Percentiles rank a stretch among this genome's conserved stretches.
Evolutionary conservation across 2,329 filamentous ascomycete species (phyloP).

Genomic region (Pseudonectria buxi): DNA sequence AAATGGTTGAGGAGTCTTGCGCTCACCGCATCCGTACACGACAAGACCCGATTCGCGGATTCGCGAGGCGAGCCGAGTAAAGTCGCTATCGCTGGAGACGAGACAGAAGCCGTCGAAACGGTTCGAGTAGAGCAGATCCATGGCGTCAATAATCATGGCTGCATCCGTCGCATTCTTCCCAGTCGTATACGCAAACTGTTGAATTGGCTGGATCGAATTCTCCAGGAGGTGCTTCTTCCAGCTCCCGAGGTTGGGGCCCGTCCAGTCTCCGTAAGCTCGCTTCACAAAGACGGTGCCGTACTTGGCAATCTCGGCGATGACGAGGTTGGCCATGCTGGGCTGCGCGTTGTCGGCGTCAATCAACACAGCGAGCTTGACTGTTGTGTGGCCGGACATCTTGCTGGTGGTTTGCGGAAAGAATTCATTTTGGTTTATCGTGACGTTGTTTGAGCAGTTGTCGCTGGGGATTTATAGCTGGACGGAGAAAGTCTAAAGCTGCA

Average conservation of each 20-base stretch:
- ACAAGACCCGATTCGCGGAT: constrained; percentile 26
- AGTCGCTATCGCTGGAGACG: constrained; percentile 31
- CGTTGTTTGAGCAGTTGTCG: too few relatives aligned
- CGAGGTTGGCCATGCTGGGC: constrained; percentile 7
- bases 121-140: constrained; percentile 29
- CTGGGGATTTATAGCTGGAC: too few relatives aligned
- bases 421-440: too few relatives aligned
- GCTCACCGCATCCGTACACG: constrained; percentile 29
- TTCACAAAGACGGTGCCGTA: constrained; percentile 26
- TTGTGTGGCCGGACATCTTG: too few relatives aligned
- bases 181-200: constrained; percentile 29
- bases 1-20: constrained; percentile 26
- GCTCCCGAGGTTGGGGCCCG: constrained; percentile 13
- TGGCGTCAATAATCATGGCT: constrained; percentile 32
- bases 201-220: constrained; percentile 28
- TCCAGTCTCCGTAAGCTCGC: constrained; percentile 31
- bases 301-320: constrained; percentile 27
- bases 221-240: constrained; percentile 27
- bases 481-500: too few relatives aligned
- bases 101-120: constrained; percentile 28
- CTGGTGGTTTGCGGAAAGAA: too few relatives aligned
- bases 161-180: constrained; percentile 31
- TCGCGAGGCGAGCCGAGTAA: constrained; percentile 27
- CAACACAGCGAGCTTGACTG: constrained; percentile 24
- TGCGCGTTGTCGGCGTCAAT: constrained; percentile 29